Conservation (phyloP, 257 asterid genomes). For the Fraxinus americana region DNA sequence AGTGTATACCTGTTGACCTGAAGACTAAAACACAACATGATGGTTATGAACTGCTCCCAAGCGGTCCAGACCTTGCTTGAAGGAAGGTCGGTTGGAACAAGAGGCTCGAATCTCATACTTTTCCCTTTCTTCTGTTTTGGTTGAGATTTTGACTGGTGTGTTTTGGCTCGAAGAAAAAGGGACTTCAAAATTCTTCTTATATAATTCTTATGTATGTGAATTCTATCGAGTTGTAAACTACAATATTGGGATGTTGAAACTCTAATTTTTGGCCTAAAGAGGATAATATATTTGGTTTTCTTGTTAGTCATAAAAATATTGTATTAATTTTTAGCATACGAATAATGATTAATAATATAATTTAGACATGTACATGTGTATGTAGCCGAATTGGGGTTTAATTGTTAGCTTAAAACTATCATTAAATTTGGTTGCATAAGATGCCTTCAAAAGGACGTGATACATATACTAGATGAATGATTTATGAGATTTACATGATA, state of each 20-base stretch:
- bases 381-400: neutral
- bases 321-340: neutral
- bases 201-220: neutral
- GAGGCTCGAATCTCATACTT: neutral
- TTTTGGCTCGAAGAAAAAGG: neutral
- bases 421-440: no score
- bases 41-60: conserved; percentile 66
- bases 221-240: neutral
- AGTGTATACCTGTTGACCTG: conserved; percentile 71
- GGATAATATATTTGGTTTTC: neutral
- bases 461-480: no score
- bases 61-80: conserved; percentile 52
- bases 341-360: no score
- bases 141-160: neutral
- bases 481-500: no score
- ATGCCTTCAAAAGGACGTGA: no score
- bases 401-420: no score
- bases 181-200: neutral
- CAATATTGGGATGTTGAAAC: neutral
- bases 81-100: neutral
- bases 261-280: neutral
- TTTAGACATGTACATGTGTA: neutral
- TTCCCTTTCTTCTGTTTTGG: neutral
- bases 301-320: neutral
- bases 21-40: conserved; percentile 47